These are phyloP conservation scores for Ceriops zippeliana DNA, from an alignment of 345 rosid species.

Conservation along the genomic window DNA sequence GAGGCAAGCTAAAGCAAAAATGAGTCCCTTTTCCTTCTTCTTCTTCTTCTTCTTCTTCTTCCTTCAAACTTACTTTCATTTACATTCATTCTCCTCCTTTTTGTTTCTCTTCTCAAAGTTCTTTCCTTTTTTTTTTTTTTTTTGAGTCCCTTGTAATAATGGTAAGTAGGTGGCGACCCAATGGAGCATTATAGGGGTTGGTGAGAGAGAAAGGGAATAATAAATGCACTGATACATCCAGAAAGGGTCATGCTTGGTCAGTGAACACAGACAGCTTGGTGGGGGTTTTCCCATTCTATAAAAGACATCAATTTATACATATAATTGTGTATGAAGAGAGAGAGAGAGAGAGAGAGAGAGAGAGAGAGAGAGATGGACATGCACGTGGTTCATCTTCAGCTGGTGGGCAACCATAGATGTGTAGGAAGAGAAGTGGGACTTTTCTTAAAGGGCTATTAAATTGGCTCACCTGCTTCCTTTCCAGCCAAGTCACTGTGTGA, in stretches of 20 bases:
- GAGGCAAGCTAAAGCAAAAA: constrained; percentile 1
- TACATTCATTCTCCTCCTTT: neutral
- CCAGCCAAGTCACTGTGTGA: constrained; percentile 38
- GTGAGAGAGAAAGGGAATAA: constrained; percentile 37
- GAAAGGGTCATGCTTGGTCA: constrained; percentile 16
- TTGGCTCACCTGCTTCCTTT: constrained; percentile 48
- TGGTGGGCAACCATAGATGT: constrained; percentile 25
- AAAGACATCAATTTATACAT: neutral
- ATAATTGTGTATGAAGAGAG: neutral
- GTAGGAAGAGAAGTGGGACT: neutral
- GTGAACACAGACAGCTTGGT: constrained; percentile 18
- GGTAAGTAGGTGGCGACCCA: constrained; percentile 7
- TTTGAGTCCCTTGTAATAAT: neutral
- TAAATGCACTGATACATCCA: constrained; percentile 35
- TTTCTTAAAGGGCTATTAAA: constrained; percentile 28
- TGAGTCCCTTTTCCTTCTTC: neutral
- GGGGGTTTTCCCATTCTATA: constrained; percentile 5
- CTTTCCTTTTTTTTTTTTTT: neutral
- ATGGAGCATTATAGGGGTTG: constrained; percentile 28
- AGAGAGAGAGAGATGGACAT: constrained; percentile 33
- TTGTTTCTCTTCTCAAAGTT: neutral
- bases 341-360: constrained; percentile 21
- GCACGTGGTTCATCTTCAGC: constrained; percentile 54
- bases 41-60: neutral
- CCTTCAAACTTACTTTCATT: neutral